phyloP scores from a whole-genome alignment of 164 flowering plant species.

The Malania oleifera region DNA sequence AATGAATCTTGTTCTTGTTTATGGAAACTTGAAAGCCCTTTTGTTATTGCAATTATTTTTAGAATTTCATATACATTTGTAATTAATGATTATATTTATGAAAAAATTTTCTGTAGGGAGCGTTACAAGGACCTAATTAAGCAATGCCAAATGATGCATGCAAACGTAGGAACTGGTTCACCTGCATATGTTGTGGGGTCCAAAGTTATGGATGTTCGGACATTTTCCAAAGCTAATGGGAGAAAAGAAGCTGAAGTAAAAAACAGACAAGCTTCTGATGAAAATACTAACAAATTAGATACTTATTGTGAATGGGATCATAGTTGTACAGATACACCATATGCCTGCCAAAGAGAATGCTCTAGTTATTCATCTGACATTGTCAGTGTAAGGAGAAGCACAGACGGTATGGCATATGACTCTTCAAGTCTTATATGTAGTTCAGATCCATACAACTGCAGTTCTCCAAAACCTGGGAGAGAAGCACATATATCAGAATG shows the following conservation, averaged over 20 bases:
- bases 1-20: not conserved
- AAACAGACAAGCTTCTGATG: slow-evolving; percentile 35
- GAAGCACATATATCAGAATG: slow-evolving; percentile 28
- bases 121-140: slow-evolving; percentile 58
- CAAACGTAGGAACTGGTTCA: slow-evolving; percentile 83
- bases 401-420: slow-evolving; percentile 42
- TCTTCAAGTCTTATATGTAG: slow-evolving; percentile 34
- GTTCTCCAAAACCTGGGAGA: slow-evolving; percentile 25
- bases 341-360: slow-evolving; percentile 34
- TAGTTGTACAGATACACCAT: slow-evolving; percentile 36
- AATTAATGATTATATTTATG: not conserved
- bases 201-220: slow-evolving; percentile 84
- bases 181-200: slow-evolving; percentile 85
- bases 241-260: slow-evolving; percentile 30
- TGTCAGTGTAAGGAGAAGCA: slow-evolving; percentile 47
- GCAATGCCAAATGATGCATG: slow-evolving; percentile 78
- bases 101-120: slow-evolving; percentile 47
- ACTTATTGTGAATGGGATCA: slow-evolving; percentile 23
- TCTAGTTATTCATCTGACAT: slow-evolving; percentile 54
- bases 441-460: slow-evolving; percentile 28
- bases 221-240: slow-evolving; percentile 41
- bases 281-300: slow-evolving; percentile 24
- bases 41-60: not conserved
- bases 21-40: not conserved
- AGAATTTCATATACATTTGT: not conserved